Percentiles rank a stretch among this genome's conserved stretches.
Conservation (phyloP, 2,329 filamentous ascomycete species). For the Blastomyces percursus region DNA sequence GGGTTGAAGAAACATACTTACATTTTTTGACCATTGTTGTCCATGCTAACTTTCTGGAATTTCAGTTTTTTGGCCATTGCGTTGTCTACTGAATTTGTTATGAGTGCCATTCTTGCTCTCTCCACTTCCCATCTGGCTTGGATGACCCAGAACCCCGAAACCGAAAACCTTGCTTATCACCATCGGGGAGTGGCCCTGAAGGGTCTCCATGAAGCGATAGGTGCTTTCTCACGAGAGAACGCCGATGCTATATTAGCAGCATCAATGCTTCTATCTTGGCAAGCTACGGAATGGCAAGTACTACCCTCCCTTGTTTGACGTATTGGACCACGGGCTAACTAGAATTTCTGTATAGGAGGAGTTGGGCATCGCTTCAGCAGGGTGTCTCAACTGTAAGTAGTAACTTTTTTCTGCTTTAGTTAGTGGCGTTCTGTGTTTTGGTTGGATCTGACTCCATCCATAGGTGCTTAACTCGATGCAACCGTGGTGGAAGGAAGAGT, state of each 20-base stretch:
- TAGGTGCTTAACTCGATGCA: conserved; percentile 88
- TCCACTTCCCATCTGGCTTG: conserved; percentile 92
- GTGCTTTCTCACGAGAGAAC: conserved; percentile 70
- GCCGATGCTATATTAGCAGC: conserved; percentile 87
- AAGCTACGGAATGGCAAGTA: conserved; percentile 85
- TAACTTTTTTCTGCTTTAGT: not conserved
- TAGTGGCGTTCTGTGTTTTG: not conserved
- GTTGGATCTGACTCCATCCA: conserved; percentile 19
- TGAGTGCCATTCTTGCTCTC: conserved; percentile 84
- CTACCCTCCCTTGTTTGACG: conserved; percentile 16
- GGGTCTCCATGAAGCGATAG: conserved; percentile 78
- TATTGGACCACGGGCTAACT: conserved; percentile 25
- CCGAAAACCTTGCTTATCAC: conserved; percentile 78
- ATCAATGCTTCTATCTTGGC: conserved; percentile 88
- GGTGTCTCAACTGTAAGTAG: conserved; percentile 71
- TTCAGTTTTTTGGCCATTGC: conserved; percentile 70
- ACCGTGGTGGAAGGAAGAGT: conserved; percentile 72
- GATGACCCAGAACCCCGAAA: conserved; percentile 73
- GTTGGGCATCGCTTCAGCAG: conserved; percentile 86
- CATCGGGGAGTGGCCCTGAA: conserved; percentile 77
- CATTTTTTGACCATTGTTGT: conserved; percentile 8
- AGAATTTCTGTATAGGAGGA: conserved; percentile 50
- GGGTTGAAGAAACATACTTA: conserved; percentile 32
- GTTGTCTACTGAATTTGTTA: conserved; percentile 73
- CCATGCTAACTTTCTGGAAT: not conserved